Conservation (phyloP, 345 rosid genomes). For the Salix purpurea region DNA sequence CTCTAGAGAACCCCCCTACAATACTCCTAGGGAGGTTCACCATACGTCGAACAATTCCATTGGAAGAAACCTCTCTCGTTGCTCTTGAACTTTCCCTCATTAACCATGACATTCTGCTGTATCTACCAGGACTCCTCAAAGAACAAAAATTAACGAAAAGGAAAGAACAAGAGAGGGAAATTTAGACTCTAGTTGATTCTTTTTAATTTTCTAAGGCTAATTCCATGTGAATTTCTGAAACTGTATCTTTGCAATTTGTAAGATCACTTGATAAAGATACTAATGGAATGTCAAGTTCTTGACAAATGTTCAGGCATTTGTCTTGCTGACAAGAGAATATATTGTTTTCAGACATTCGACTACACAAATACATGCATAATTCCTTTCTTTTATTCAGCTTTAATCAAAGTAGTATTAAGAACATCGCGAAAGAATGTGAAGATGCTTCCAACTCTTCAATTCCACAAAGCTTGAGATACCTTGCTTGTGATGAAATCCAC, state of each 20-base stretch:
- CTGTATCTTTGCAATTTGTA: too few relatives aligned
- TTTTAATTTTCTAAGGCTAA: not conserved
- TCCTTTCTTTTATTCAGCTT: constrained; percentile 13
- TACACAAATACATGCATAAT: constrained; percentile 3
- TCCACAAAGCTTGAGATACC: constrained; percentile 24
- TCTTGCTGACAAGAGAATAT: not conserved
- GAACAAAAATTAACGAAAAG: not conserved
- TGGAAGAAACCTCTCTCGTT: constrained; percentile 26
- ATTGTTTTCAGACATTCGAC: not conserved
- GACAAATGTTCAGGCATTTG: not conserved
- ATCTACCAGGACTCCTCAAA: not conserved
- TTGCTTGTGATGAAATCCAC: constrained; percentile 25
- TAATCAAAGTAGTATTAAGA: constrained; percentile 20
- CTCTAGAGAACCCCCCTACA: constrained; percentile 45
- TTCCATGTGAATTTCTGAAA: not conserved
- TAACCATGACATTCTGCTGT: constrained; percentile 23
- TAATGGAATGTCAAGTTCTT: not conserved
- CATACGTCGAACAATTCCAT: constrained; percentile 44
- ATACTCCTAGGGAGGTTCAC: constrained; percentile 48
- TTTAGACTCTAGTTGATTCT: not conserved
- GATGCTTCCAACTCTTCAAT: constrained; percentile 22
- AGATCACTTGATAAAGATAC: too few relatives aligned
- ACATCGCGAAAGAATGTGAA: constrained; percentile 14
- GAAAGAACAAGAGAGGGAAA: not conserved
- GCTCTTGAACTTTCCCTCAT: constrained; percentile 19